phyloP scores from a whole-genome alignment of 805 yeast species.

The Naumovozyma castellii region DNA sequence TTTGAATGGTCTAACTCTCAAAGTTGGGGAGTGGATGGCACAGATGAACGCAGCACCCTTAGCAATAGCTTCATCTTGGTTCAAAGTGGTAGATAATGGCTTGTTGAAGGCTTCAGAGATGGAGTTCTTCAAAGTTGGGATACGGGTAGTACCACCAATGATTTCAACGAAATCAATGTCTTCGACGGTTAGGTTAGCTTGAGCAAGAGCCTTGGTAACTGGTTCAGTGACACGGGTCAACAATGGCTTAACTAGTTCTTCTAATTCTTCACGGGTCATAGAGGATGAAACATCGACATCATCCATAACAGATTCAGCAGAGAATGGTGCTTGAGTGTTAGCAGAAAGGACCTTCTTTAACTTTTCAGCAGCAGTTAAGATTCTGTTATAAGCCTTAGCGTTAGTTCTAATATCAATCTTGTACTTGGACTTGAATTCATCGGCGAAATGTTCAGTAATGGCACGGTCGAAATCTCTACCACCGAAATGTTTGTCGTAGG shows the following conservation, averaged over 20 bases:
- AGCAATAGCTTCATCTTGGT: conserved; percentile 98
- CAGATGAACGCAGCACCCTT: conserved; percentile 98
- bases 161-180: conserved; percentile 87
- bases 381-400: conserved; percentile 91
- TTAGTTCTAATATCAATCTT: conserved; percentile 84
- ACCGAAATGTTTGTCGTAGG: conserved; percentile 91
- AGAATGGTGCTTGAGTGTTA: conserved; percentile 85
- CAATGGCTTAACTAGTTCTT: conserved; percentile 75
- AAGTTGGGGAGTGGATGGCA: conserved; percentile 96
- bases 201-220: conserved; percentile 68
- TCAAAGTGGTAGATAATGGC: conserved; percentile 82
- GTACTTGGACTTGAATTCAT: conserved; percentile 80
- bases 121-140: conserved; percentile 79
- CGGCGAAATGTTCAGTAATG: conserved; percentile 86
- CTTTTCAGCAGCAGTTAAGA: conserved; percentile 81
- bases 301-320: conserved; percentile 91
- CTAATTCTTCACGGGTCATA: conserved; percentile 82
- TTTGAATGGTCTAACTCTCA: conserved; percentile 96
- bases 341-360: conserved; percentile 94
- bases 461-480: conserved; percentile 94
- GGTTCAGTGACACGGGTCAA: conserved; percentile 68
- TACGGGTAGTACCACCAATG: conserved; percentile 96
- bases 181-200: conserved; percentile 59
- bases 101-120: conserved; percentile 72
- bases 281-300: conserved; percentile 90